Evolutionary conservation across 2,329 filamentous ascomycete species (phyloP), one percentile per base, ranked within the genome.

Genomic region (Colletotrichum lindemuthianum): DNA sequence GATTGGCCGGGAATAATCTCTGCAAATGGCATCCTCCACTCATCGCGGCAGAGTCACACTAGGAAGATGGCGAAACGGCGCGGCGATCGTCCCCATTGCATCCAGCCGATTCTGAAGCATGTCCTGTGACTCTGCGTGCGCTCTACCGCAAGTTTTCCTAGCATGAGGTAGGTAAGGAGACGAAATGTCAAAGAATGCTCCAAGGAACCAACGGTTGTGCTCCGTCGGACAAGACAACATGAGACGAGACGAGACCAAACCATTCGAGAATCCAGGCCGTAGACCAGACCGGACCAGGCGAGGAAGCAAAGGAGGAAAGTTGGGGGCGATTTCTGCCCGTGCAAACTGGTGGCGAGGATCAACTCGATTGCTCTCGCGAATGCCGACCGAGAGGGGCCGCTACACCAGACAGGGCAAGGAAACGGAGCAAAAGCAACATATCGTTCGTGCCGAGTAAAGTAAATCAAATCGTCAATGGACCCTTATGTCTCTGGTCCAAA

Each of bases 311-410:
- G 40, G 51, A 33, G 61, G 49, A 34, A 55, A 55, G 37, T 50
- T 60, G 60, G 60, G 60, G 60, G 48, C 49, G 36, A 36, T 60
- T 60, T 55, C 33, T 54, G 56, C 49, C 60, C 24, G 24, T 24
- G 24, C 60, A 49, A 53, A 16, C 24, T 47, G 34, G 48, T 16
- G 12, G 39, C 37, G 36, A 11, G 54, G 48, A 53, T 16, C 39
- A 37, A 32, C 34, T 16, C 49, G 50, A 45, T n/a, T 36, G 33
- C 24, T 16, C 39, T 34, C 43, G 44, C 32, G 44, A 37, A 54
- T 40, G 60, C 60, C 43, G 60, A 55, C 49, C 39, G 49, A 44
- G 41, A 44, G 43, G 36, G 43, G 53, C 43, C 53, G 53, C 36
- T 48, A 55, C 24, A 24, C 24, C 24, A 24, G 3, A 24, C 24